phyloP scores from a whole-genome alignment of 2,329 filamentous ascomycete genomes.

The Aureobasidium sp. region DNA sequence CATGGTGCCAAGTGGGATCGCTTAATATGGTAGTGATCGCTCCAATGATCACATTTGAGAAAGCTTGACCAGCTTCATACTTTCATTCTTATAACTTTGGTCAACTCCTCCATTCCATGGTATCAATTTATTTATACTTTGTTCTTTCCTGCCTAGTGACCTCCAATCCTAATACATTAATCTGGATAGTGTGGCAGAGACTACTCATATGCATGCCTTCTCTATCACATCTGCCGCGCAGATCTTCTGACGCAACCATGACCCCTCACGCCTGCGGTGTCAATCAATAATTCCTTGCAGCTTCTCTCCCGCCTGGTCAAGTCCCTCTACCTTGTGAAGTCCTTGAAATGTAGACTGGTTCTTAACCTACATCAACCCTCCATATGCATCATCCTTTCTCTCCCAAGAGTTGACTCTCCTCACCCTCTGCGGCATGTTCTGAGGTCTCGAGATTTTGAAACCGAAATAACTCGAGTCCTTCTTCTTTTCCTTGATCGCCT shows the following conservation, averaged over 20 bases:
- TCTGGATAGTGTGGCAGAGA: not conserved
- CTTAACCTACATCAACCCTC: conserved; percentile 7
- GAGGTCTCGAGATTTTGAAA: not conserved
- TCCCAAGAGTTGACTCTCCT: conserved; percentile 6
- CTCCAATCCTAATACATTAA: not conserved
- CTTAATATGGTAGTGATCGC: not conserved
- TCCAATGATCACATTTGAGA: not conserved
- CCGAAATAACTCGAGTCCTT: not conserved
- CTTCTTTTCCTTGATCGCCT: conserved; percentile 13
- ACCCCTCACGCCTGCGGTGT: no score
- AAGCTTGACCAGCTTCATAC: not conserved
- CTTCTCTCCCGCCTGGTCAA: no score
- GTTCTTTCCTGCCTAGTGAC: not conserved
- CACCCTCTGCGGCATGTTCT: not conserved
- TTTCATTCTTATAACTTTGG: not conserved
- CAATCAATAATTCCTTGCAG: no score
- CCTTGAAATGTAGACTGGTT: no score
- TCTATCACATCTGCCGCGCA: not conserved
- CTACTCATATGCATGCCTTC: not conserved
- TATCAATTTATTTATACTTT: no score
- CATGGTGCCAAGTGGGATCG: not conserved
- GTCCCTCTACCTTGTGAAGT: no score
- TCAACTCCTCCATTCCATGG: not conserved
- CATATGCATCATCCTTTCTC: conserved; percentile 4
- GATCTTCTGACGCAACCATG: no score